Evolutionary conservation across 2,329 filamentous ascomycete species (phyloP), one percentile per base, ranked within the genome.

Genomic region (Blumeria hordei): DNA sequence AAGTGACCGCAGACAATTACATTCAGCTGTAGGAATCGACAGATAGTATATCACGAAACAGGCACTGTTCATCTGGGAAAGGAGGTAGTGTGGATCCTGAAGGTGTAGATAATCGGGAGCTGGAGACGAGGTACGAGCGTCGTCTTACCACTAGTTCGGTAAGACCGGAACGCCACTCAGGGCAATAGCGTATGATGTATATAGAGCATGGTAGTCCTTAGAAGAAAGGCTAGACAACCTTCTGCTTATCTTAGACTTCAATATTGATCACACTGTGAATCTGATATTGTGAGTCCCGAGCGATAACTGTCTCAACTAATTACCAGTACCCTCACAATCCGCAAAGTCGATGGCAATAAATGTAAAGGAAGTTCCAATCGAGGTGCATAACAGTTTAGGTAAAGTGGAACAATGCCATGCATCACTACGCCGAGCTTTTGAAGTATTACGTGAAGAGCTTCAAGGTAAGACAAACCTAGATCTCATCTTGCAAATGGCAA

Each of bases 401-500:
- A 28, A 28, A 28, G 21, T 28, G 21, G 21, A 28, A 28, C 34
- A 43, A 8, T 57, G 58, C 34, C 32, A 59, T 54, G 28, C 28
- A 14, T 50, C 50, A 28, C n/a, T 58, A n/a, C 33, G 32, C 41
- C 39, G 49, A 3, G 53, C 47, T 3, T 59, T 54, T 39, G 11
- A 44, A 37, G 57, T 58, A 32, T 54, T 59, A 18, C 36, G 18
- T 14, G 28, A 12, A 4, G 50, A 59, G 39, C 12, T 58, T 10
- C 41, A 39, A n/a, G 37, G 12, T 0, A 50, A 56, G 16, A 45
- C 52, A 37, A 49, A 35, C 6, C 50, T 21, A 32, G 39, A 57
- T 10, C 41, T 54, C 44, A 36, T 39, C 9, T 50, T 60, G 9
- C 39, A 58, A 55, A 59, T 60, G 36, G 54, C 53, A 2, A 35